These are phyloP conservation scores for Exidia glandulosa DNA, from an alignment of 768 basidiomycete species.

Conservation along the genomic window DNA sequence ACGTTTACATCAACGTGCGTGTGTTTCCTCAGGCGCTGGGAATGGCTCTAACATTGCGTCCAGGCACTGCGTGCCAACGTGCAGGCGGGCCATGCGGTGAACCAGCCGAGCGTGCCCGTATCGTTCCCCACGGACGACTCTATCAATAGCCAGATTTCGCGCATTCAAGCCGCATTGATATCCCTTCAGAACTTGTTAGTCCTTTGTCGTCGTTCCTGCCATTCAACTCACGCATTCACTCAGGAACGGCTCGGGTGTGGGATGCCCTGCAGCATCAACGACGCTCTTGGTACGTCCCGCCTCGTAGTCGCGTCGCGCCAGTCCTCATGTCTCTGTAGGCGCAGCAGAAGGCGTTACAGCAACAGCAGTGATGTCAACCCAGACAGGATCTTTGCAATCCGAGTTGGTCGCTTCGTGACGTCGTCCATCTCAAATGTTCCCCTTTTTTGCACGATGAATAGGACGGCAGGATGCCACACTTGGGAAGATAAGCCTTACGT, in stretches of 20 bases:
- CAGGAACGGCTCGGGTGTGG: conserved; percentile 45
- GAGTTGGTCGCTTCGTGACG: no score
- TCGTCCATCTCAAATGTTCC: neutral
- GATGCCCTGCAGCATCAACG: conserved; percentile 56
- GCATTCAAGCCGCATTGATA: conserved; percentile 47
- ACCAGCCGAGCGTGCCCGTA: conserved; percentile 49
- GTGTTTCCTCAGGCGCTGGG: neutral
- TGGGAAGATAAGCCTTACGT: no score
- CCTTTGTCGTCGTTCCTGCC: neutral
- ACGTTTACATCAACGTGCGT: conserved; percentile 34
- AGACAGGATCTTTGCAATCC: neutral
- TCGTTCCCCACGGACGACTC: conserved; percentile 55
- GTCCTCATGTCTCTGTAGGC: conserved; percentile 16
- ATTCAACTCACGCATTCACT: neutral
- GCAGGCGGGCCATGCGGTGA: conserved; percentile 48
- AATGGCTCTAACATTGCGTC: neutral
- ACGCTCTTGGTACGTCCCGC: conserved; percentile 28
- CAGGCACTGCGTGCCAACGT: conserved; percentile 39
- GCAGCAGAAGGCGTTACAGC: conserved; percentile 16
- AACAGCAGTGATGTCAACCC: neutral
- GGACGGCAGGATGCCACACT: neutral
- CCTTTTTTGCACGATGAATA: neutral
- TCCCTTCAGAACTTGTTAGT: conserved; percentile 56
- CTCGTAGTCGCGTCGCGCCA: neutral
- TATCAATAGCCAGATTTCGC: conserved; percentile 37